These are phyloP conservation scores for Trametes sanguinea DNA, from an alignment of 768 basidiomycete species.

Conservation along the genomic window DNA sequence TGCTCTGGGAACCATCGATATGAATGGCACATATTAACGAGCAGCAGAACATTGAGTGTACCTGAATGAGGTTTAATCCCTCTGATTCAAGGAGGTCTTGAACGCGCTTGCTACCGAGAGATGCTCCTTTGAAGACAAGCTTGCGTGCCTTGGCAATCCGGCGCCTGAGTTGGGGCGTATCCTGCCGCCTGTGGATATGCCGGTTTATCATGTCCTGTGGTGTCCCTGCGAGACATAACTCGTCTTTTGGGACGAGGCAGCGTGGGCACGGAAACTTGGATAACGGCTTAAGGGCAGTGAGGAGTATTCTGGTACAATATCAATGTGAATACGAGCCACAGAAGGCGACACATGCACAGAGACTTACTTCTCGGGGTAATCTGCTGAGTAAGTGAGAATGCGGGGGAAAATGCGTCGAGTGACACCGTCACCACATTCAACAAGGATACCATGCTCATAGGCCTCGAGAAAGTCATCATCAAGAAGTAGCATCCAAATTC, in stretches of 20 bases:
- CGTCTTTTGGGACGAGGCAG: conserved; percentile 35
- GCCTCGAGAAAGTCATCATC: conserved; percentile 32
- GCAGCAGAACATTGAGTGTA: background rate
- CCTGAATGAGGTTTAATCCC: conserved; percentile 24
- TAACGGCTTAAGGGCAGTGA: conserved; percentile 40
- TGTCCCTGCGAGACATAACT: conserved; percentile 34
- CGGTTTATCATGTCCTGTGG: background rate
- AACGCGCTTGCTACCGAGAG: conserved; percentile 11
- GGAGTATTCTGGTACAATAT: conserved; percentile 33
- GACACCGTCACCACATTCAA: conserved; percentile 33
- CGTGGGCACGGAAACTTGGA: conserved; percentile 42
- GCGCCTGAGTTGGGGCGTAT: background rate
- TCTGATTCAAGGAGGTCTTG: conserved; percentile 11
- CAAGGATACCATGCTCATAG: conserved; percentile 31
- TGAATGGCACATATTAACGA: background rate
- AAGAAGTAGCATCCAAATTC: conserved; percentile 29
- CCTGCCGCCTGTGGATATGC: conserved; percentile 1
- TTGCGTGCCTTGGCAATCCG: conserved; percentile 18
- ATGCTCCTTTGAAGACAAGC: conserved; percentile 19
- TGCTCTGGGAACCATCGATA: conserved; percentile 31
- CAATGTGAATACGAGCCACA: too few relatives aligned
- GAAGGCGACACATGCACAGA: background rate
- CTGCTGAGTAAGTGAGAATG: conserved; percentile 36
- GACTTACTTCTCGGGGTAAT: conserved; percentile 41
- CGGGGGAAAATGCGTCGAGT: conserved; percentile 29